phyloP scores from a whole-genome alignment of 768 basidiomycete species.

The Russula foetens region DNA sequence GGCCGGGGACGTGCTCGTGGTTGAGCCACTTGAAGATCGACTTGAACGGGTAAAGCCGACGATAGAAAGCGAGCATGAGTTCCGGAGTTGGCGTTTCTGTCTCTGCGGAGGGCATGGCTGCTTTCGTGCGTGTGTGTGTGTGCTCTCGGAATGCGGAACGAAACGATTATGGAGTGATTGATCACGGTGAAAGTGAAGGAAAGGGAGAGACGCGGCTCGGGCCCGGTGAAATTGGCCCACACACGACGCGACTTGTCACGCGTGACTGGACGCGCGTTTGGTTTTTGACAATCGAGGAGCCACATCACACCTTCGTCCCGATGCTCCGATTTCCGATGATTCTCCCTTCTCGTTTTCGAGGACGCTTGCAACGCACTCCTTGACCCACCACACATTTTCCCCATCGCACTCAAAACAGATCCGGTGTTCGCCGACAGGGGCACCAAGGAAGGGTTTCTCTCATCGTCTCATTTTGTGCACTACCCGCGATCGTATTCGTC shows the following conservation, averaged over 20 bases:
- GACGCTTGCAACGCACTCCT: background rate
- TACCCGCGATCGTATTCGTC: no score
- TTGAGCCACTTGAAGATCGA: conserved; percentile 93
- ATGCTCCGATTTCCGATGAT: background rate
- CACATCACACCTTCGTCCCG: background rate
- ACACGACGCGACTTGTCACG: conserved; percentile 13
- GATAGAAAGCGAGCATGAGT: conserved; percentile 75
- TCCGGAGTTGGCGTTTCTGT: conserved; percentile 37
- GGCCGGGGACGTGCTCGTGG: conserved; percentile 72
- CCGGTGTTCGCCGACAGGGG: background rate
- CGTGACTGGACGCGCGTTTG: conserved; percentile 6
- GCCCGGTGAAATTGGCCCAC: no score
- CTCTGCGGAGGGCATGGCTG: conserved; percentile 17
- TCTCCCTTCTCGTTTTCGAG: background rate
- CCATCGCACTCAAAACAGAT: background rate
- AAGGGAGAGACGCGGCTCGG: background rate
- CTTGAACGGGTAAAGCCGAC: conserved; percentile 89
- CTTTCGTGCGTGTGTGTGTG: background rate
- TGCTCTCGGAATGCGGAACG: background rate
- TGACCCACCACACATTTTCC: background rate
- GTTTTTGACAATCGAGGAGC: background rate
- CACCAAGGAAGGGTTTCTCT: no score
- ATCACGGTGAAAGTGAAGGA: background rate
- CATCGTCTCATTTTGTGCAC: no score
- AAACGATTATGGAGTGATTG: no score